Base-by-base conservation (phyloP, 1,139 yeast species). In the Yamadazyma diospyri region DNA sequence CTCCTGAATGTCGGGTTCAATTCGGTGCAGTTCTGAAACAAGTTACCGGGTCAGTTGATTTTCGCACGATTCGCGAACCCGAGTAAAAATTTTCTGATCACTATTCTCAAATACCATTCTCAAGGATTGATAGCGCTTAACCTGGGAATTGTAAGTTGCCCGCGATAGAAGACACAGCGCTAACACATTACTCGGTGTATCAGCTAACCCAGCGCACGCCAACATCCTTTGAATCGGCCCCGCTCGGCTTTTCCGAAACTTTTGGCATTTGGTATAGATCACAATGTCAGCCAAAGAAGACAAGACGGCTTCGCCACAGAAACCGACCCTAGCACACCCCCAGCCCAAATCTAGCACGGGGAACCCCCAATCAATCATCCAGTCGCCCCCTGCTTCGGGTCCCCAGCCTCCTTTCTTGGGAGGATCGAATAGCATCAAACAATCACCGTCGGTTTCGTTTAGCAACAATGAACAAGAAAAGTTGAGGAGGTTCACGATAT, bases 401-500 rank as follows among this genome's bases (percentile, higher is more conserved):
- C n/a, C n/a, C n/a, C n/a, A n/a, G n/a, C n/a, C n/a, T n/a, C n/a
- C n/a, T n/a, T n/a, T n/a, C n/a, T n/a, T n/a, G n/a, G n/a, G n/a
- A n/a, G n/a, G n/a, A n/a, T n/a, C n/a, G n/a, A n/a, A 19, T 20
- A 13, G 10, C 15, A 11, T 41, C 9, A 43, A 43, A 29, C 42
- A 38, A 2, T 41, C 47, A 3, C 48, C 43, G 13, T 41, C 47
- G 2, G 75, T 69, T 6, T 66, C 73, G 4, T 69, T 69, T 40
- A 54, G 61, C 23, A 69, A 64, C 32, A 45, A 56, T 35, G 69
- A 67, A 27, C 66, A 57, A 37, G 75, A 69, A 31, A 53, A 66
- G 27, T 50, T 66, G 14, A 47, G 74, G 33, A 46, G 75, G 29
- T 68, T 69, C 47, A 69, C 75, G 9, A 69, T 69, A 15, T 57